Evolutionary conservation across 2,329 filamentous ascomycete species (phyloP), one percentile per base, ranked within the genome.

Genomic region (Fusarium bactridioides): DNA sequence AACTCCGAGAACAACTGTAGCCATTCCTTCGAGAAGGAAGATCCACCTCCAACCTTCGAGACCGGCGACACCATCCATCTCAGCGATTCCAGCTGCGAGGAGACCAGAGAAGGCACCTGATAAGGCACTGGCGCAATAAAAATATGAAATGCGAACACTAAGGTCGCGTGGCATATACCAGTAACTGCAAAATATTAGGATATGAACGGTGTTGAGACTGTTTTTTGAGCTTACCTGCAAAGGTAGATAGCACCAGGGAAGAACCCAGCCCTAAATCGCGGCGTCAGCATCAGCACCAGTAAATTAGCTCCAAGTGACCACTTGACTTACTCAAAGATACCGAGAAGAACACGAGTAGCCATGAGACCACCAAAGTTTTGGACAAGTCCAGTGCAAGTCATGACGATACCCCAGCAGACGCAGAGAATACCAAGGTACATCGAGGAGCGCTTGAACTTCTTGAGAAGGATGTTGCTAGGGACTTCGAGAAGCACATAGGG

Each of bases 121-220:
- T 0, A 94, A 82, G 0, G 93, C 92, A 4, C 93, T 93, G 0
- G 92, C 91, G 1, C 91, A 93, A 83, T 94, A 95, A 83, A 95
- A 94, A 51, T 33, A 33, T 33, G 31, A 33, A 33, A 33, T 33
- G 31, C 31, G 31, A 33, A 33, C 31, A 33, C 31, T 33, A 33
- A 33, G 31, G 13, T 33, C 31, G 4, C 31, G 31, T 1, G 31
- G 31, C 31, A 33, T 33, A 33, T 33, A 33, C 31, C 31, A 33
- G 31, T 33, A 33, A 33, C 31, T 33, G 31, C 13, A 33, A 16
- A 13, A 4, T 1, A 33, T 33, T 33, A 33, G 31, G 31, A 33
- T 33, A 33, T 33, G 7, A 33, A 16, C 31, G 31, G 0, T 4
- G 10, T 19, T 37, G 18, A 37, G 18, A 11, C 35, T 37, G 18